Percentiles rank a stretch among this genome's conserved stretches.
These are phyloP conservation scores for Ganoderma resinaceum DNA, from an alignment of 1,284 basidiomycete species.

Conservation along the genomic window DNA sequence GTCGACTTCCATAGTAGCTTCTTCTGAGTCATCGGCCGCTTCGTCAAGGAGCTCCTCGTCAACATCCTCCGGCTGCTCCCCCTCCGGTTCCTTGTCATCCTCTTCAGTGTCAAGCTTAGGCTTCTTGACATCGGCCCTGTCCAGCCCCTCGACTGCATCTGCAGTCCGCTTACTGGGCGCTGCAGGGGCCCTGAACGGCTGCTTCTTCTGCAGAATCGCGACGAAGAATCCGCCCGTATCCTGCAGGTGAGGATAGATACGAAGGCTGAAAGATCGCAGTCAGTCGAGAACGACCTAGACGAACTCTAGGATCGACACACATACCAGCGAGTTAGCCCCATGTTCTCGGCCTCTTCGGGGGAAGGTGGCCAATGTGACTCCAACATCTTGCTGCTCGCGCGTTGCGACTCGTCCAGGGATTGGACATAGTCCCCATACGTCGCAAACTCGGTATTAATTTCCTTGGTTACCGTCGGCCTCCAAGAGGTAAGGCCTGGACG, in stretches of 20 bases:
- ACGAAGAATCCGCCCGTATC: constrained; percentile 99
- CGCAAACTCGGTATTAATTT: constrained; percentile 52
- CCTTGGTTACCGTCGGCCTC: constrained; percentile 68
- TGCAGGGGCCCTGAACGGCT: constrained; percentile 13
- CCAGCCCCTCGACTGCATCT: constrained; percentile 46
- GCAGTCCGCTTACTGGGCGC: constrained; percentile 52
- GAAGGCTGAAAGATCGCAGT: constrained; percentile 57
- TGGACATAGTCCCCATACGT: constrained; percentile 63
- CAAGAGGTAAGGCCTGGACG: constrained; percentile 80
- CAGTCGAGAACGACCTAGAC: not conserved
- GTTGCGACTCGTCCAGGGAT: constrained; percentile 55
- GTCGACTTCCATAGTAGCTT: constrained; percentile 31
- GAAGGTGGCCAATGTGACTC: constrained; percentile 83
- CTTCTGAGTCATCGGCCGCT: constrained; percentile 25
- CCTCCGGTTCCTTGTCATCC: constrained; percentile 14
- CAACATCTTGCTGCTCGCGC: constrained; percentile 64
- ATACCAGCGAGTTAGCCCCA: constrained; percentile 78
- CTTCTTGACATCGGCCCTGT: constrained; percentile 56
- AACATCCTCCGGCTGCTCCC: not conserved
- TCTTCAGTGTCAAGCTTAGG: constrained; percentile 45
- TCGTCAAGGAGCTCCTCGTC: constrained; percentile 27
- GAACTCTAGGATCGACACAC: constrained; percentile 30
- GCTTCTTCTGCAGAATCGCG: constrained; percentile 76
- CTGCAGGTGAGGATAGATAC: constrained; percentile 95
- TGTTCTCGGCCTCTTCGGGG: constrained; percentile 55